A percentile compares a stretch with the other conserved stretches of the same genome.
Evolutionary conservation across 352 stramenopile species (phyloP).

Genomic region (Phytopythium ostracodes): DNA sequence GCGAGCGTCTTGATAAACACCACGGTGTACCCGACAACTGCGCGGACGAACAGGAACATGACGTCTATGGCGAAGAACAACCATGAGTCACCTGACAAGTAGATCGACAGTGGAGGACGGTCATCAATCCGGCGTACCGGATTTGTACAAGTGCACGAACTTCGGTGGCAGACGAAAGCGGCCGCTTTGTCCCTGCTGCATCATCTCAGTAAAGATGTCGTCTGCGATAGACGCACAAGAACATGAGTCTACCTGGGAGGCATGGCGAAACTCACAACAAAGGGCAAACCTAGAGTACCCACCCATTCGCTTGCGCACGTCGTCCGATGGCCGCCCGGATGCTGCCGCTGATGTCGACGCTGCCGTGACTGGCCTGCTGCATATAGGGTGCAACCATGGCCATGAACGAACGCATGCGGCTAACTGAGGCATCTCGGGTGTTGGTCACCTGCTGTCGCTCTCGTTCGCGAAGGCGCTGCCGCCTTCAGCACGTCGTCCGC

Average conservation of each 20-base stretch:
- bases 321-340: slow-evolving; percentile 20
- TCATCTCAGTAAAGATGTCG: slow-evolving; percentile 72
- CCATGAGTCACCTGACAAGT: background rate
- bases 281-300: background rate
- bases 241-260: background rate
- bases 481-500: background rate
- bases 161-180: slow-evolving; percentile 56
- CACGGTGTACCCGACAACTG: slow-evolving; percentile 60
- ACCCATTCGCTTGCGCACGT: slow-evolving; percentile 49
- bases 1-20: slow-evolving; percentile 54
- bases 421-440: no score
- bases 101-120: background rate
- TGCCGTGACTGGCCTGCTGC: slow-evolving; percentile 2
- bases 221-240: slow-evolving; percentile 13
- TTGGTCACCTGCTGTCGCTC: slow-evolving; percentile 1
- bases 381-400: background rate
- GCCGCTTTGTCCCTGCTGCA: slow-evolving; percentile 38
- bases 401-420: background rate
- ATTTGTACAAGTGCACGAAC: slow-evolving; percentile 67
- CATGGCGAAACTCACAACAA: background rate
- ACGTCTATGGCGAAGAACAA: slow-evolving; percentile 33
- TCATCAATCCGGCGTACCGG: slow-evolving; percentile 16
- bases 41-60: slow-evolving; percentile 68
- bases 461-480: background rate
- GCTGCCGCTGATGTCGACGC: background rate